Evolutionary conservation across 192 early-diverging fungal species (phyloP).

Genomic region (Spinellus fusiger): DNA sequence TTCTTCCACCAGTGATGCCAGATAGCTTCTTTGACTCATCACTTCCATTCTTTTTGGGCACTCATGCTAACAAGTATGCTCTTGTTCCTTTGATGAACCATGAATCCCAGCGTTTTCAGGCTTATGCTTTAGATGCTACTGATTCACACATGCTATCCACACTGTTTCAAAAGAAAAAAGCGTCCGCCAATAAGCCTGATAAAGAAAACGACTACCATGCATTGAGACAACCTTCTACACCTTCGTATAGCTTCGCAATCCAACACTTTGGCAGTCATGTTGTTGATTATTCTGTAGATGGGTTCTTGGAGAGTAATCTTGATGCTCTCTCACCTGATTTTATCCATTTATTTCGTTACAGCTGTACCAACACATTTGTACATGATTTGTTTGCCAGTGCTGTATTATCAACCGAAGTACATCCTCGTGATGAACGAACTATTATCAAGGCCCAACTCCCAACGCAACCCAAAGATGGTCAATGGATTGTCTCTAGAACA

Average conservation of each 20-base stretch:
- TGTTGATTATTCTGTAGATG: slow-evolving; percentile 62
- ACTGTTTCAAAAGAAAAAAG: slow-evolving; percentile 30
- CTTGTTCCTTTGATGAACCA: slow-evolving; percentile 39
- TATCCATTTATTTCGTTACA: slow-evolving; percentile 59
- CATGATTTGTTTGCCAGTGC: slow-evolving; percentile 60
- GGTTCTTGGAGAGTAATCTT: slow-evolving; percentile 58
- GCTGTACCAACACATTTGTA: slow-evolving; percentile 56
- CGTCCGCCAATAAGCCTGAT: slow-evolving; percentile 18
- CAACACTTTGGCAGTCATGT: slow-evolving; percentile 46
- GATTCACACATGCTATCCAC: slow-evolving; percentile 38
- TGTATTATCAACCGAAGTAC: slow-evolving; percentile 62
- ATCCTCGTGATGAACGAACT: slow-evolving; percentile 63
- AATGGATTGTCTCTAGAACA: background rate
- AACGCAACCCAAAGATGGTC: slow-evolving; percentile 43
- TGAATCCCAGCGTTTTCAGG: slow-evolving; percentile 34
- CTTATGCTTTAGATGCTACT: slow-evolving; percentile 34
- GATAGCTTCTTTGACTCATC: background rate
- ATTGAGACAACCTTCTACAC: slow-evolving; percentile 13
- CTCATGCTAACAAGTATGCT: slow-evolving; percentile 14
- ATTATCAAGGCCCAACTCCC: slow-evolving; percentile 72
- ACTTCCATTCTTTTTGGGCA: slow-evolving; percentile 9
- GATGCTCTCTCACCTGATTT: slow-evolving; percentile 60
- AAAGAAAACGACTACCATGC: slow-evolving; percentile 9
- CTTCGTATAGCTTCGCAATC: slow-evolving; percentile 51
- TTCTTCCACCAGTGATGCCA: background rate